phyloP scores from a whole-genome alignment of 192 early-diverging fungal species.

The Paraglomus brasilianum region DNA sequence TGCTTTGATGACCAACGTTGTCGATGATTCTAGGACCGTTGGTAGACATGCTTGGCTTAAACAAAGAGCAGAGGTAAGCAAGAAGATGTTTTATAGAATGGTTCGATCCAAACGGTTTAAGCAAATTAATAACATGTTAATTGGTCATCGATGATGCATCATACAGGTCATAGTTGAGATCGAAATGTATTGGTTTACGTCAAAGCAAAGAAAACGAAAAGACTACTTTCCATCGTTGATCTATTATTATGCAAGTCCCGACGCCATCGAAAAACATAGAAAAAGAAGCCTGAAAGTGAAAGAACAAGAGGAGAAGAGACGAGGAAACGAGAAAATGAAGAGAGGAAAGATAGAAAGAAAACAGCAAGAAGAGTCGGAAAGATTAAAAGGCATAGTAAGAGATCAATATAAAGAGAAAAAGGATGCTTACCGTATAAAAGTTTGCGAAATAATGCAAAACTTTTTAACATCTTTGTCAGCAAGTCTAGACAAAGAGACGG shows the following conservation, averaged over 20 bases:
- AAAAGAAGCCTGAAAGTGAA: background rate
- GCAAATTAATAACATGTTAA: background rate
- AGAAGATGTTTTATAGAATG: background rate
- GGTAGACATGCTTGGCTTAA: conserved; percentile 21
- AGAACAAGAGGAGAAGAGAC: too few species aligned
- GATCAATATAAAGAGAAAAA: too few species aligned
- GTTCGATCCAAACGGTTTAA: background rate
- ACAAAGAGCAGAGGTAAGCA: conserved; percentile 18
- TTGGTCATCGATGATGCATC: too few species aligned
- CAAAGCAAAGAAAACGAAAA: conserved; percentile 16
- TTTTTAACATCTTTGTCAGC: too few species aligned
- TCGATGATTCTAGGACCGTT: conserved; percentile 1
- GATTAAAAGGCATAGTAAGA: too few species aligned
- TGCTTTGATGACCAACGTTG: conserved; percentile 17
- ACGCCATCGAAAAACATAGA: background rate
- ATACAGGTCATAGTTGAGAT: conserved; percentile 2
- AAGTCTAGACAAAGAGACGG: too few species aligned
- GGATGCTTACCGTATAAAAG: too few species aligned
- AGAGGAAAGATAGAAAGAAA: too few species aligned
- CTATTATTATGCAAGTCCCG: conserved; percentile 16
- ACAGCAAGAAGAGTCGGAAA: too few species aligned
- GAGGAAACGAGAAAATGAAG: too few species aligned
- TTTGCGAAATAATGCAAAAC: too few species aligned
- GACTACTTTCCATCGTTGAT: conserved; percentile 20
- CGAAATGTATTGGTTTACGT: conserved; percentile 8